These are phyloP conservation scores for Magnolia officinalis DNA, from an alignment of 164 flowering plant species.

Conservation along the genomic window DNA sequence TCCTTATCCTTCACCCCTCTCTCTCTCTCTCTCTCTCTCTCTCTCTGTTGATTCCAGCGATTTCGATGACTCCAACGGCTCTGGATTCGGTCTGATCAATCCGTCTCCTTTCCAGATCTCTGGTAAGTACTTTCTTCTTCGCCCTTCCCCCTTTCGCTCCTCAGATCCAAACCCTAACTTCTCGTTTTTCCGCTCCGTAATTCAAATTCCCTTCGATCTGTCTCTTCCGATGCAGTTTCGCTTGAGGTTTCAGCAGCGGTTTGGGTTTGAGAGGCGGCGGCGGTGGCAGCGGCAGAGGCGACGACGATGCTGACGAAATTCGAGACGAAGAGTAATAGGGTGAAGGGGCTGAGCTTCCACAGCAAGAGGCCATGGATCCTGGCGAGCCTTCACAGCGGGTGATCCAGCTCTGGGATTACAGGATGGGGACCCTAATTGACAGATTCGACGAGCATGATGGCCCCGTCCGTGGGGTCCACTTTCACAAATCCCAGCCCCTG, in stretches of 20 bases:
- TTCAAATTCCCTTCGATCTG: background rate
- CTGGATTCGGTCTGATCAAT: constrained; percentile 13
- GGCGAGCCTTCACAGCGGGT: constrained; percentile 43
- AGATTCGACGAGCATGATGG: constrained; percentile 40
- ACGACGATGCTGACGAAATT: constrained; percentile 26
- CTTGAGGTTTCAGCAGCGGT: background rate
- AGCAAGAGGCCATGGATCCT: constrained; percentile 45
- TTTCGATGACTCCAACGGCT: background rate
- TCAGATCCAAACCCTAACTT: background rate
- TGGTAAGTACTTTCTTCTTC: constrained; percentile 6
- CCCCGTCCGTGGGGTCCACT: constrained; percentile 41
- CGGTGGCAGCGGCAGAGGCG: background rate
- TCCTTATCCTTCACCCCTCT: background rate
- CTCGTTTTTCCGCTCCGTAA: background rate
- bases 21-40: background rate
- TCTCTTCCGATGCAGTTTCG: background rate
- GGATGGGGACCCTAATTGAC: constrained; percentile 42
- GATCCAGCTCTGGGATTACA: constrained; percentile 43
- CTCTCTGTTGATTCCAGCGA: background rate
- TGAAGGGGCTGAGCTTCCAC: constrained; percentile 43
- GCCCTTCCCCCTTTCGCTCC: background rate
- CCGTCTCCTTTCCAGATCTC: constrained; percentile 14
- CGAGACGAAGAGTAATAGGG: constrained; percentile 43
- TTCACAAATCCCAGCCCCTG: constrained; percentile 37
- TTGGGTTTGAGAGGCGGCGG: background rate